phyloP scores from a whole-genome alignment of 1,284 basidiomycete species.

The Ganoderma leucocontextum region DNA sequence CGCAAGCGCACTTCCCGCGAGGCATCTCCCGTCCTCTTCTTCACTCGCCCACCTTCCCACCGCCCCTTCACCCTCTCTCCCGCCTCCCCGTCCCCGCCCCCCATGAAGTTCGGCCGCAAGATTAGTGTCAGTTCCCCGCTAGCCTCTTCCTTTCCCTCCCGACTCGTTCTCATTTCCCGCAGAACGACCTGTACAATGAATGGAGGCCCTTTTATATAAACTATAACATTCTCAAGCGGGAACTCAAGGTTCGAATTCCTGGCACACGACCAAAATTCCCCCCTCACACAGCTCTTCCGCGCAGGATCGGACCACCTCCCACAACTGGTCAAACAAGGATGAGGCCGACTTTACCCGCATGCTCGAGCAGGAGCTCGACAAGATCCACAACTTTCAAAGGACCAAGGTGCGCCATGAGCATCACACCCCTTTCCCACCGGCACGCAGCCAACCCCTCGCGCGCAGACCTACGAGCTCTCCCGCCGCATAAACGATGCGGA shows the following conservation, averaged over 20 bases:
- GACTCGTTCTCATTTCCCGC: constrained; percentile 19
- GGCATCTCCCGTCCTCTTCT: constrained; percentile 11
- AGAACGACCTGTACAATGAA: constrained; percentile 89
- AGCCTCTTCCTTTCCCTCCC: constrained; percentile 7
- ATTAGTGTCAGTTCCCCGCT: constrained; percentile 70
- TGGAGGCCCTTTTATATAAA: constrained; percentile 92
- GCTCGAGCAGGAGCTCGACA: constrained; percentile 91
- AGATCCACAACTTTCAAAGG: constrained; percentile 96
- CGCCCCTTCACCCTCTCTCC: background rate
- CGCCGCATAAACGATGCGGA: constrained; percentile 85
- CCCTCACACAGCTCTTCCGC: constrained; percentile 9
- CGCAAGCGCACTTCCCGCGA: background rate
- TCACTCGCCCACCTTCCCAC: constrained; percentile 8
- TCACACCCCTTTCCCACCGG: background rate
- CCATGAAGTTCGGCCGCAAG: constrained; percentile 91
- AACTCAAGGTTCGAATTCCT: constrained; percentile 73
- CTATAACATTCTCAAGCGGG: constrained; percentile 89
- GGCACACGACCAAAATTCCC: constrained; percentile 24
- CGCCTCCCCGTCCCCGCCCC: constrained; percentile 1
- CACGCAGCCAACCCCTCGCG: background rate
- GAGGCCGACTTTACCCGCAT: constrained; percentile 83
- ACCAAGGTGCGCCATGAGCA: constrained; percentile 67
- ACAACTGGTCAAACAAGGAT: constrained; percentile 78
- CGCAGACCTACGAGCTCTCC: constrained; percentile 86
- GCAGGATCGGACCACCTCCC: constrained; percentile 66